Percentiles rank a stretch among this genome's conserved stretches.
These are phyloP conservation scores for Cladophialophora carrionii DNA, from an alignment of 2,329 filamentous ascomycete genomes.

Conservation along the genomic window DNA sequence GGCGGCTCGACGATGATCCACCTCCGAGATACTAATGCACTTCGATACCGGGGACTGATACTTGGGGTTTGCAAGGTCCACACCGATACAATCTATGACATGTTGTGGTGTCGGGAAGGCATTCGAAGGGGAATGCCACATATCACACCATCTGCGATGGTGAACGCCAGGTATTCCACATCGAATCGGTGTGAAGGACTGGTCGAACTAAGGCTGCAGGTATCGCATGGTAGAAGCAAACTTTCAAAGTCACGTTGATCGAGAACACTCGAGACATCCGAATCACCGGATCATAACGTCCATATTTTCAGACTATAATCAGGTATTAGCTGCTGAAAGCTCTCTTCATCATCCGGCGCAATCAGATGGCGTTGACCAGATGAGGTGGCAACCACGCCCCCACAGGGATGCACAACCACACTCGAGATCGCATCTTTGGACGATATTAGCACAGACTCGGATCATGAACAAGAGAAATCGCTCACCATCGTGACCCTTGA, in stretches of 20 bases:
- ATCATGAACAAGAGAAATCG: neutral
- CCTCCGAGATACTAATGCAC: neutral
- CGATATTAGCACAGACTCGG: conserved; percentile 7
- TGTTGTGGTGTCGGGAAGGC: neutral
- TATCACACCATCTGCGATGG: neutral
- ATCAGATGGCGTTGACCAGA: conserved; percentile 49
- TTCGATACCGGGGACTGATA: neutral
- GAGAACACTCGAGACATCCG: neutral
- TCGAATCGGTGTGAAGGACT: neutral
- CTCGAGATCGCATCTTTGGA: conserved; percentile 51
- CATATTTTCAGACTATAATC: conserved; percentile 33
- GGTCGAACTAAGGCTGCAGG: neutral
- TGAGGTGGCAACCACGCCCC: conserved; percentile 54
- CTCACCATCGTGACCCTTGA: conserved; percentile 52
- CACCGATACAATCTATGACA: neutral
- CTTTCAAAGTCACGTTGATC: neutral
- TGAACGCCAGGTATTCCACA: neutral
- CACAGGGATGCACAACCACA: conserved; percentile 52
- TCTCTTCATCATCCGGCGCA: conserved; percentile 9
- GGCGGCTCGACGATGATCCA: neutral
- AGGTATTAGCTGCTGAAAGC: conserved; percentile 31
- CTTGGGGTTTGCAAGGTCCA: neutral
- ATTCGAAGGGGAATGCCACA: neutral
- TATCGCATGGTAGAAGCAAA: neutral
- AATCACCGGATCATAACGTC: conserved; percentile 18